Evolutionary conservation across 345 rosid species (phyloP).

Genomic region (Ceriops decandra): DNA sequence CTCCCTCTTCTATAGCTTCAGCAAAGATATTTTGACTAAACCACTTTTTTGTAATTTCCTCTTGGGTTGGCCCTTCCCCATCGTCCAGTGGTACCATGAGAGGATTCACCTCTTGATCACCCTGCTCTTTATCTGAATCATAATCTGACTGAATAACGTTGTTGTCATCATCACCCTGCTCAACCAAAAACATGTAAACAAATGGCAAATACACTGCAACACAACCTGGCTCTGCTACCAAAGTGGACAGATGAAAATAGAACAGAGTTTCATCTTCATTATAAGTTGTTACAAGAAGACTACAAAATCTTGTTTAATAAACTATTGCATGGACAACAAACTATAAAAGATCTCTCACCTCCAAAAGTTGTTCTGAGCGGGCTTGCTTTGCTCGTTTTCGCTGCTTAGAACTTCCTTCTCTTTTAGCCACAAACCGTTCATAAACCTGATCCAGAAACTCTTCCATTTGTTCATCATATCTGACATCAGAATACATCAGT

Average conservation of each 20-base stretch:
- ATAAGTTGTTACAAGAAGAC: background rate
- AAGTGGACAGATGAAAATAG: background rate
- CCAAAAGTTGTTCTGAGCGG: conserved; percentile 50
- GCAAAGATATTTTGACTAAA: conserved; percentile 80
- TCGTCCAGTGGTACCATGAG: conserved; percentile 69
- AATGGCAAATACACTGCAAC: background rate
- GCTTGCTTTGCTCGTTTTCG: conserved; percentile 76
- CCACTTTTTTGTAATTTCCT: conserved; percentile 78
- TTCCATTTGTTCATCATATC: conserved; percentile 77
- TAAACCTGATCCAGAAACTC: conserved; percentile 71
- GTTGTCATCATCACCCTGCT: conserved; percentile 56
- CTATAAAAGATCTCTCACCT: conserved; percentile 40
- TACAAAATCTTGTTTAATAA: background rate
- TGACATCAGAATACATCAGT: conserved; percentile 26
- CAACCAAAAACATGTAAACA: conserved; percentile 4
- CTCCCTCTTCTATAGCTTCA: conserved; percentile 74
- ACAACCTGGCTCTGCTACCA: no score
- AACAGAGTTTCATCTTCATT: background rate
- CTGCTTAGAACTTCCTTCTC: conserved; percentile 72
- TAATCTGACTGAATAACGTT: conserved; percentile 45
- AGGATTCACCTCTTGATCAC: conserved; percentile 71
- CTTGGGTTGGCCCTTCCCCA: conserved; percentile 53
- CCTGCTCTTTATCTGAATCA: conserved; percentile 62
- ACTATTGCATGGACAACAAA: background rate
- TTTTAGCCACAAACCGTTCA: conserved; percentile 58